Conservation (phyloP, 2,329 filamentous ascomycete genomes). For the Pseudopyrenochaeta lycopersici region DNA sequence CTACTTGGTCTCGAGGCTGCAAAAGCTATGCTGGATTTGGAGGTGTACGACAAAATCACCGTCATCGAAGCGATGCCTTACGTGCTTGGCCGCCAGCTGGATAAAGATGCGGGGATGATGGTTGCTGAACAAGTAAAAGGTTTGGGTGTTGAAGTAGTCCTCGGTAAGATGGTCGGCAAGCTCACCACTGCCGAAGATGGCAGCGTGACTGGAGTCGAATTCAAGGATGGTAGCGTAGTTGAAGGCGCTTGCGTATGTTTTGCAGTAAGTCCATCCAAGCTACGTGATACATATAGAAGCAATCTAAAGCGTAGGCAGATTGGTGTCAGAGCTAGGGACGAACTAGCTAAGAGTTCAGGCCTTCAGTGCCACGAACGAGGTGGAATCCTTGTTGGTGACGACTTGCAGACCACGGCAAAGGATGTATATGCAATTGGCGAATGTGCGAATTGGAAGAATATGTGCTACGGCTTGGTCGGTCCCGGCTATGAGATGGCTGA, state of each 20-base stretch:
- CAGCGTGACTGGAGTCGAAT: slow-evolving; percentile 75
- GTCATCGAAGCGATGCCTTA: slow-evolving; percentile 84
- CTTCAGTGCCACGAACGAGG: slow-evolving; percentile 77
- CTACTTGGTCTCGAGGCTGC: slow-evolving; percentile 87
- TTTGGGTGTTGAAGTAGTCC: slow-evolving; percentile 80
- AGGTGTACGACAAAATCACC: slow-evolving; percentile 76
- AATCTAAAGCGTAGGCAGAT: slow-evolving; percentile 61
- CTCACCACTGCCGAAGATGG: slow-evolving; percentile 75
- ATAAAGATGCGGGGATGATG: slow-evolving; percentile 80
- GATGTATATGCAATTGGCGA: slow-evolving; percentile 90
- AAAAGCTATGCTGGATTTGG: slow-evolving; percentile 89
- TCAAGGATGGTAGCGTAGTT: slow-evolving; percentile 82
- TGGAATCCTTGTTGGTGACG: slow-evolving; percentile 74
- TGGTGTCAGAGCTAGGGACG: slow-evolving; percentile 82
- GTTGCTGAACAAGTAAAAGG: slow-evolving; percentile 81
- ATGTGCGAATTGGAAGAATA: slow-evolving; percentile 87
- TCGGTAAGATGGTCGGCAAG: slow-evolving; percentile 76
- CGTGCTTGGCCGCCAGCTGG: slow-evolving; percentile 84
- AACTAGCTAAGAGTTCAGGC: slow-evolving; percentile 73
- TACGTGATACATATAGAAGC: neutral
- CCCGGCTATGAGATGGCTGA: slow-evolving; percentile 96
- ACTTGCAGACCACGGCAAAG: slow-evolving; percentile 73
- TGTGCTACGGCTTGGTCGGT: slow-evolving; percentile 88
- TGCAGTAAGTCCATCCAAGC: slow-evolving; percentile 60
- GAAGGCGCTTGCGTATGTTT: slow-evolving; percentile 86